A percentile compares a stretch with the other conserved stretches of the same genome.
Conservation (phyloP, 2,329 filamentous ascomycete species). For the Cordyceps farinosa region DNA sequence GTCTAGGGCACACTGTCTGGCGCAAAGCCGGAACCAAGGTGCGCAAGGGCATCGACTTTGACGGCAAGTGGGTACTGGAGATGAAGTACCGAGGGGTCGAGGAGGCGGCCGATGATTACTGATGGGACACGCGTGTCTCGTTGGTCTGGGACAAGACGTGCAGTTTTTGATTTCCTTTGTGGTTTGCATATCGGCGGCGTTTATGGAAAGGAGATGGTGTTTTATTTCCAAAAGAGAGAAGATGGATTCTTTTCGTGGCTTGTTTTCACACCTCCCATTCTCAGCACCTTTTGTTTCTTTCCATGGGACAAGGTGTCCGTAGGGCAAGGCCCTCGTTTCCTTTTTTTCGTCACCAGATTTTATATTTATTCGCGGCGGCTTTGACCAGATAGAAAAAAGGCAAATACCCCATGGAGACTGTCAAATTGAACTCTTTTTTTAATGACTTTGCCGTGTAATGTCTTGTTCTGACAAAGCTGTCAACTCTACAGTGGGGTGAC, state of each 20-base stretch:
- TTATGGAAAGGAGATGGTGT: background rate
- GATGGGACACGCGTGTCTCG: background rate
- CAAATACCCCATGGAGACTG: background rate
- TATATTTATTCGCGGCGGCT: background rate
- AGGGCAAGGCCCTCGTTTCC: background rate
- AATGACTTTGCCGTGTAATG: too few species aligned
- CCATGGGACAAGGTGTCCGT: background rate
- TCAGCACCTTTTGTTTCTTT: background rate
- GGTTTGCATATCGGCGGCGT: constrained; percentile 13
- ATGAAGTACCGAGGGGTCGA: constrained; percentile 50
- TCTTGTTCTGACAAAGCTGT: too few species aligned
- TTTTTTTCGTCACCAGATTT: background rate
- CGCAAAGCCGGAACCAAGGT: constrained; percentile 77
- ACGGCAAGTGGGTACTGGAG: constrained; percentile 77
- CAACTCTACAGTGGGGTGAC: background rate
- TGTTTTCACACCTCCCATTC: background rate
- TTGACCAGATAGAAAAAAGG: background rate
- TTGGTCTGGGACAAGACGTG: background rate
- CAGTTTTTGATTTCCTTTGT: constrained; percentile 8
- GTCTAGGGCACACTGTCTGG: constrained; percentile 78
- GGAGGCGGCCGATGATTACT: constrained; percentile 27
- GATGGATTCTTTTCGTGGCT: background rate
- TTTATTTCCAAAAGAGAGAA: background rate
- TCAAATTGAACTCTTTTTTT: background rate
- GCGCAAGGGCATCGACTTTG: constrained; percentile 83